phyloP scores from a whole-genome alignment of 805 yeast genomes.

The Suhomyces sp. region DNA sequence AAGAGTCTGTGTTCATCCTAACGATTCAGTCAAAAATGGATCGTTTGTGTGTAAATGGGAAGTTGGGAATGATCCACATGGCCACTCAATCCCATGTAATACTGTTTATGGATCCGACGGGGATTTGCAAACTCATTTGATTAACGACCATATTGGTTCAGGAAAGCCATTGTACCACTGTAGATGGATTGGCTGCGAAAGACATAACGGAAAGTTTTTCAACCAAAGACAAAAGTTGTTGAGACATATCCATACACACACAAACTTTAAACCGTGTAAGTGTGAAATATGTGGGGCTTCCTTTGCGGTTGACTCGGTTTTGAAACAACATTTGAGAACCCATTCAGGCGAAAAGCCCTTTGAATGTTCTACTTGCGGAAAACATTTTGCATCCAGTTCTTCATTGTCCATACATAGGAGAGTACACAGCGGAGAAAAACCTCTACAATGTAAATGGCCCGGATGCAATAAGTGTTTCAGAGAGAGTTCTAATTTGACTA shows the following conservation, averaged over 20 bases:
- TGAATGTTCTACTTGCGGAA: conserved; percentile 69
- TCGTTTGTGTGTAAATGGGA: conserved; percentile 49
- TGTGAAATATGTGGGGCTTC: conserved; percentile 68
- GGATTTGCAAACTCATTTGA: conserved; percentile 70
- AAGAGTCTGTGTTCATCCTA: conserved; percentile 1
- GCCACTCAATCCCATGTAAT: conserved; percentile 48
- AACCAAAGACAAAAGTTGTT: conserved; percentile 81
- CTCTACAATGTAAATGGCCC: conserved; percentile 73
- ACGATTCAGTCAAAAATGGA: conserved; percentile 6
- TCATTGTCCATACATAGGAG: conserved; percentile 81
- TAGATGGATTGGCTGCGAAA: conserved; percentile 74
- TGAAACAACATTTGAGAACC: conserved; percentile 76
- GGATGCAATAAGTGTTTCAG: conserved; percentile 84
- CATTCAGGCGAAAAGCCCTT: conserved; percentile 93
- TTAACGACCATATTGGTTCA: conserved; percentile 65
- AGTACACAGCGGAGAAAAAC: conserved; percentile 89
- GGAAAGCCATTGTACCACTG: conserved; percentile 73
- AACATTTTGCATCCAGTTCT: conserved; percentile 77
- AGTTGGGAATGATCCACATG: conserved; percentile 26
- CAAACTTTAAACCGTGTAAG: conserved; percentile 75
- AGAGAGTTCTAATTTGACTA: conserved; percentile 84
- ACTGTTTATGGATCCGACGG: conserved; percentile 50
- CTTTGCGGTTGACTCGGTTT: conserved; percentile 76
- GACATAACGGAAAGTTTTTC: conserved; percentile 59
- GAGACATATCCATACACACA: conserved; percentile 86